Evolutionary conservation across 208 protist genomes (phyloP), one percentile per base, ranked within the genome.

Genomic region (Leptomonas pyrrhocoris): DNA sequence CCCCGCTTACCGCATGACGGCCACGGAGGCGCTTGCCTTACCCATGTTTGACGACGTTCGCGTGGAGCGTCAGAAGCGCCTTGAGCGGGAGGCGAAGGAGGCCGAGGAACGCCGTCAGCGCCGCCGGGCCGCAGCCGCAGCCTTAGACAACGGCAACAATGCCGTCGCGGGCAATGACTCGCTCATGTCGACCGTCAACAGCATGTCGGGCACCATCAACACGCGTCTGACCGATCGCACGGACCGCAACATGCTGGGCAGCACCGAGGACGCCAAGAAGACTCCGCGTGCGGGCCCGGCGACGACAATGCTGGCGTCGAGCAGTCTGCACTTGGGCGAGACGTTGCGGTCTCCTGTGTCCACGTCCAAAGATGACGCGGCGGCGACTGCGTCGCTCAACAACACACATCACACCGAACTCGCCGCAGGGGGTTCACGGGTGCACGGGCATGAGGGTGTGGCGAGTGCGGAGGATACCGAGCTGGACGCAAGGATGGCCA

Each of bases 1-100:
- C 75, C 90, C 94, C 13, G 38, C 61, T 40, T 74, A 84, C 53
- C 90, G 94, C 51, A 79, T 94, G 30, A 88, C 82, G 1, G 85
- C 92, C 15, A 56, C 68, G 23, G 78, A 96, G 54, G 88, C 87
- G 0, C 71, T 96, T 34, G 38, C 76, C 28, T 76, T 93, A 72
- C 84, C 79, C 7, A 74, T 94, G 27, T 94, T 97, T 62, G 60
- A 89, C 19, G 19, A 13, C 0, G 19, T 71, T 27, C 62, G 63
- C 16, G 40, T 13, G 1, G 64, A 43, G 11, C 63, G 63, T 5
- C n/a, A 11, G 50, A 27, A 30, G 40, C 56, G 71, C n/a, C 48
- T 27, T 42, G 36, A 51, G 38, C 30, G 56, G 15, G 46, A 50
- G 38, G 56, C 48, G 5, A 56, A 66, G 34, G 56, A 67, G 27